Base-by-base conservation (phyloP, 768 basidiomycete species). In the Phaeolepiota aurea region DNA sequence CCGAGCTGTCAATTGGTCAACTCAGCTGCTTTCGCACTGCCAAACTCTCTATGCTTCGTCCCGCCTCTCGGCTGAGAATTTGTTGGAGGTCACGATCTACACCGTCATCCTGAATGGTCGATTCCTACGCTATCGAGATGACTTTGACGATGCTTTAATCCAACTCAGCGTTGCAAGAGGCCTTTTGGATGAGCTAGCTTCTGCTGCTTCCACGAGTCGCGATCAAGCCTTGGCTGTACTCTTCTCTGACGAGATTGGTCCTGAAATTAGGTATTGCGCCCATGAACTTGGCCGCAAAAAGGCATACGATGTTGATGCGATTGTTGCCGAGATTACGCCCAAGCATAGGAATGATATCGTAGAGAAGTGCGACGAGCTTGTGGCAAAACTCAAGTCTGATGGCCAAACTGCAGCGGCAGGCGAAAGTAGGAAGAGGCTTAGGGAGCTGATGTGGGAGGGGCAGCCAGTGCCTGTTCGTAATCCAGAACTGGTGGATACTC, bases 241-340 rank as follows among this genome's bases (percentile, higher is more conserved):
- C 20, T 86, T 88, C 53, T 74, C 82, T 3, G 93, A 98, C 54
- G 84, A 87, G 51, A 77, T 94, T 40, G 82, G 87, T 16, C 91
- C 94, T 0, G 81, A 96, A 58, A 90, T 98, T 40, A 71, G 94
- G 33, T 84, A 92, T 61, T 90, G 85, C 49, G 92, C 93, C 0
- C 94, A 97, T 52, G 82, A 90, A 52, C 68, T 93, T 11, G 87
- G 90, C 1, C 68, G 78, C 39, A 67, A 67, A 32, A 82, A 79
- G 51, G 80, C 87, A 3, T 93, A 92, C 59, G 87, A 91, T 55
- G 64, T 91, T 20, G 82, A 87, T 47, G 75, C 68, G 3, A 83
- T 92, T 47, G 82, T 79, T 14, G 62, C 66, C 3, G 82, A 85
- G 41, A 54, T 87, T 10, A 72, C 80, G 2, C 62, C 71, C 0